Percentiles rank a stretch among this genome's conserved stretches.
Conservation (phyloP, 75 land plant genomes). For the Cupressus sempervirens region DNA sequence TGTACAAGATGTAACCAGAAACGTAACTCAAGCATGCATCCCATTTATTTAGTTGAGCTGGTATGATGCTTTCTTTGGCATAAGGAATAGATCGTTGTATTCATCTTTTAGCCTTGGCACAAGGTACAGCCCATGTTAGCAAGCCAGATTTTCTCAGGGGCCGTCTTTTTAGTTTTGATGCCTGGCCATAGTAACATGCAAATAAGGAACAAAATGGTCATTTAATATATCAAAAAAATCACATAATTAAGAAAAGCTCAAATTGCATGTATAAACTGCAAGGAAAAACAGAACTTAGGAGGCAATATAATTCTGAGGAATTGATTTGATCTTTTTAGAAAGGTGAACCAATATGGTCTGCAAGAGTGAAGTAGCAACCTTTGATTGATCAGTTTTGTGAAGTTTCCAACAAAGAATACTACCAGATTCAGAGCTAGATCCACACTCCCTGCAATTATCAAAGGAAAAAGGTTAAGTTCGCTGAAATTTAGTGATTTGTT, state of each 20-base stretch:
- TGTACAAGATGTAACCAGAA: neutral
- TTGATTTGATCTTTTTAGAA: neutral
- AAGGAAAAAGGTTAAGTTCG: neutral
- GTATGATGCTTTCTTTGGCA: neutral
- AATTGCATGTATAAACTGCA: neutral
- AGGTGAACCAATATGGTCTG: neutral
- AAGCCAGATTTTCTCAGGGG: conserved; percentile 4
- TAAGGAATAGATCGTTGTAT: neutral
- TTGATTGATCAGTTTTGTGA: neutral
- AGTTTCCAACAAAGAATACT: conserved; percentile 8
- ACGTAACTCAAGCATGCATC: neutral
- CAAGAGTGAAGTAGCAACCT: conserved; percentile 5
- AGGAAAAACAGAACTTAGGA: neutral
- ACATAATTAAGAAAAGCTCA: neutral
- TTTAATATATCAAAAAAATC: neutral
- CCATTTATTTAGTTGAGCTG: neutral
- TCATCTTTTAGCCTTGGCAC: conserved; percentile 8
- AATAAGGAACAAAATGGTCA: neutral
- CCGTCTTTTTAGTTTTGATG: neutral
- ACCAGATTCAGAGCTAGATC: conserved; percentile 7
- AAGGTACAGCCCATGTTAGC: conserved; percentile 10
- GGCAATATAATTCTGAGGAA: neutral
- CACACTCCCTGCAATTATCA: neutral
- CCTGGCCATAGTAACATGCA: neutral
- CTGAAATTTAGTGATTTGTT: neutral